These are phyloP conservation scores for Lactifluus subvellereus DNA, from an alignment of 768 basidiomycete species.

Conservation along the genomic window DNA sequence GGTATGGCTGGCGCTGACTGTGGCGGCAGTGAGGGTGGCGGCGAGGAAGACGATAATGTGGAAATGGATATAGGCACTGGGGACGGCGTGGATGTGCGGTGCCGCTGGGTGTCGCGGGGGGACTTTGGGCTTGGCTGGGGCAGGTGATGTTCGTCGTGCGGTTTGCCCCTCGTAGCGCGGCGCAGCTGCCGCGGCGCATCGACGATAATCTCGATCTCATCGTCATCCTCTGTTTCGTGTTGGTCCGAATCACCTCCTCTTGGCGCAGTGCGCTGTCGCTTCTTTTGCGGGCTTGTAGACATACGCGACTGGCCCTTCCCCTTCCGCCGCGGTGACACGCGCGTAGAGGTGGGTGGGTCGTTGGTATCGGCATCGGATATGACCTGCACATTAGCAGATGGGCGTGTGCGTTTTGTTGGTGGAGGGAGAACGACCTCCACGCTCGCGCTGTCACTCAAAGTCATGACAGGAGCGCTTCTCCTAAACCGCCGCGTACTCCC, in stretches of 20 bases:
- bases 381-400: not conserved
- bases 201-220: not conserved
- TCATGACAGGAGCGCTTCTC: not conserved
- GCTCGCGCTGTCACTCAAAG: not conserved
- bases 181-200: not conserved
- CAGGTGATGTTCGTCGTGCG: not conserved
- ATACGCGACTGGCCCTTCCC: not conserved
- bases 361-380: not conserved
- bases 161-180: not conserved
- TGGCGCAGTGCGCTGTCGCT: not conserved
- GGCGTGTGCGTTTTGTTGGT: not conserved
- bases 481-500: not conserved
- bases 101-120: not conserved
- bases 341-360: not conserved
- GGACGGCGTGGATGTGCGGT: not conserved
- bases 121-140: not conserved
- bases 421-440: not conserved
- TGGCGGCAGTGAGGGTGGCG: not conserved
- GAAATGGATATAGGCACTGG: not conserved
- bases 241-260: not conserved
- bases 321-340: not conserved
- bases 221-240: not conserved
- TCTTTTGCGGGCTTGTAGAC: not conserved
- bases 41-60: not conserved
- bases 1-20: not conserved